Base-by-base conservation (phyloP, 1,139 yeast genomes). In the Debaryomyces sp. region DNA sequence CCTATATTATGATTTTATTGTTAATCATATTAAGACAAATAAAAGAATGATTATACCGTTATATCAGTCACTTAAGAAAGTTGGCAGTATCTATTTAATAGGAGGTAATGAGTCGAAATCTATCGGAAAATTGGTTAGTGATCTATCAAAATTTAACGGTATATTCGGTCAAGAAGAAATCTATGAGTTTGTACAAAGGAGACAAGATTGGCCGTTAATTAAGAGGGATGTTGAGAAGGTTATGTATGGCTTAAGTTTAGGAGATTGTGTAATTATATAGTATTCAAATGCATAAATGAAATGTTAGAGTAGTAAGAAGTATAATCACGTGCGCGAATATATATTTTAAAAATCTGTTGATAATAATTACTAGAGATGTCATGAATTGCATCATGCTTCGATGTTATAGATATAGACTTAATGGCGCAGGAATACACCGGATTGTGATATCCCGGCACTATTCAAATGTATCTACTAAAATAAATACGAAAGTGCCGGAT, bases 161-260 rank as follows among this genome's bases (percentile, higher is more conserved):
- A 84, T 92, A 6, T 87, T 94, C 63, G 83, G 86, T 36, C 96
- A 96, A 45, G 99, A 94, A 58, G 99, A 94, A 58, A 87, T 94
- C 24, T 88, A 89, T 60, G 97, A 91, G 61, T 89, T 92, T 70
- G 96, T 91, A 4, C 94, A 89, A 59, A 75, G 96, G 52, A 75
- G 99, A 49, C 80, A 84, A 42, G 99, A 94, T 62, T 94, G 99
- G 99, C 68, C 80, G 0, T 62, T 73, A 41, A 89, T 94, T 37
- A 84, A 82, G 56, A 76, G 77, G 52, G 90, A 88, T 50, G 98
- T 94, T 5, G 98, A 94, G 64, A 89, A 87, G 63, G 94, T 89
- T n/a, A 89, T 94, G 85, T 94, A 91, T 61, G 99, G 99, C 0
- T 77, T 91, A 49, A 90, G 94, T 13, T 68, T 87, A 30, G 83